These are phyloP conservation scores for Citrus australasica DNA, from an alignment of 345 rosid genomes.

Conservation along the genomic window DNA sequence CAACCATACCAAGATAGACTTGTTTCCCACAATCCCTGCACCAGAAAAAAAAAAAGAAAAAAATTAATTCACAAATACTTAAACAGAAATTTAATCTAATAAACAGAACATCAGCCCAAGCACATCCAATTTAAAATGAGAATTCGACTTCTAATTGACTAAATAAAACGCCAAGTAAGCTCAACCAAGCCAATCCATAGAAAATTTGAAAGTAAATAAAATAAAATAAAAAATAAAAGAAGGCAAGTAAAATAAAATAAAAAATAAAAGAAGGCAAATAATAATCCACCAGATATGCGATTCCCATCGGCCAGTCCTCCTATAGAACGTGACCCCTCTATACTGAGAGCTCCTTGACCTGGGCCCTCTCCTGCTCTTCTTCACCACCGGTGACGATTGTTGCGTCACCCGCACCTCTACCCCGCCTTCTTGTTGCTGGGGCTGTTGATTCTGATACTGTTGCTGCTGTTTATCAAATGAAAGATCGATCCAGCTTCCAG, in stretches of 20 bases:
- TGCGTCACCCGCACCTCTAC: slow-evolving; percentile 38
- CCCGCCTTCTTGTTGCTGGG: slow-evolving; percentile 13
- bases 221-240: background rate
- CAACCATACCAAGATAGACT: slow-evolving; percentile 80
- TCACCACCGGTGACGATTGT: slow-evolving; percentile 46
- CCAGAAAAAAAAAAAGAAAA: slow-evolving; percentile 3
- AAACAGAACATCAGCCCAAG: background rate
- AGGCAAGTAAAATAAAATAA: background rate
- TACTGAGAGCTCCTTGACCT: slow-evolving; percentile 97
- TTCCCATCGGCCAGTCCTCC: slow-evolving; percentile 98
- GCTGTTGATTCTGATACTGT: background rate
- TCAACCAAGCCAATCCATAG: background rate
- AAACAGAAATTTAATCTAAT: background rate
- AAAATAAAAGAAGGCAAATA: background rate
- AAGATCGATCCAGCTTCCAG: slow-evolving; percentile 54
- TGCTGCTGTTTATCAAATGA: slow-evolving; percentile 31
- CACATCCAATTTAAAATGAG: background rate
- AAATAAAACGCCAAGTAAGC: background rate
- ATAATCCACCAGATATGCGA: slow-evolving; percentile 80
- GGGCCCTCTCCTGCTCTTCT: slow-evolving; percentile 93
- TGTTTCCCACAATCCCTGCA: slow-evolving; percentile 98
- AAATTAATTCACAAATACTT: background rate
- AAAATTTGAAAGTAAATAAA: background rate
- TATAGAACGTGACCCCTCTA: slow-evolving; percentile 90
- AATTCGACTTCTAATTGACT: background rate